Percentiles rank a stretch among this genome's conserved stretches.
Evolutionary conservation across 345 rosid genomes (phyloP).

Genomic region (Raphanus sativus): DNA sequence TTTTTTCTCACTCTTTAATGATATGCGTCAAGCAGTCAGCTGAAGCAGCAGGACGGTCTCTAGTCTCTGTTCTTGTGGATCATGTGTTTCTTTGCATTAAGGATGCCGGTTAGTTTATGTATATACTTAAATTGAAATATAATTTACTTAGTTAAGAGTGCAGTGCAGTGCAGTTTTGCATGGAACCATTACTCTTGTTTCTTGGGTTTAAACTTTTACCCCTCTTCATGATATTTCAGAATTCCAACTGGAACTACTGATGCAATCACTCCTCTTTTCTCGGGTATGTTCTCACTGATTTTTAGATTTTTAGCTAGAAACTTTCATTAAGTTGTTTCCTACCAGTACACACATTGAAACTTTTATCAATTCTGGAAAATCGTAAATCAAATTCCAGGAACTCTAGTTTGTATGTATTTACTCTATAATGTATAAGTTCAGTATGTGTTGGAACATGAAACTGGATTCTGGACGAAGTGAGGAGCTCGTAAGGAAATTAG

Average conservation of each 20-base stretch:
- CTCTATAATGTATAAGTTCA: not conserved
- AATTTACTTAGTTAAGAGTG: conserved; percentile 13
- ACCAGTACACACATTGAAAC: conserved; percentile 5
- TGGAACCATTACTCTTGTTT: conserved; percentile 17
- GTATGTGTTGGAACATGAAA: conserved; percentile 14
- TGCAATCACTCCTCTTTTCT: conserved; percentile 94
- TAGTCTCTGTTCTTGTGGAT: conserved; percentile 89
- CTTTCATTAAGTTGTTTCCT: conserved; percentile 25
- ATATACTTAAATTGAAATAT: conserved; percentile 7
- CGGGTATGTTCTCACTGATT: conserved; percentile 56
- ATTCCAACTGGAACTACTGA: conserved; percentile 88
- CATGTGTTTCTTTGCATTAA: conserved; percentile 94
- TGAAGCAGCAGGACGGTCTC: conserved; percentile 92
- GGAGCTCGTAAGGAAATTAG: not conserved
- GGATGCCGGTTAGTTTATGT: conserved; percentile 76
- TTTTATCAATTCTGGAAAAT: conserved; percentile 18
- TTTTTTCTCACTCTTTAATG: conserved; percentile 34
- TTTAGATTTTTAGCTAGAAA: conserved; percentile 18
- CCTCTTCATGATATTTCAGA: conserved; percentile 55
- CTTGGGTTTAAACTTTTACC: conserved; percentile 10
- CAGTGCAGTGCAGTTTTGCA: conserved; percentile 1
- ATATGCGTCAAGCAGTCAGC: conserved; percentile 56
- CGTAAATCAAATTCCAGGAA: not conserved
- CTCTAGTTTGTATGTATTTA: not conserved
- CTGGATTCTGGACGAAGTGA: not conserved